These are phyloP conservation scores for Hydnum rufescens DNA, from an alignment of 768 basidiomycete genomes.

Conservation along the genomic window DNA sequence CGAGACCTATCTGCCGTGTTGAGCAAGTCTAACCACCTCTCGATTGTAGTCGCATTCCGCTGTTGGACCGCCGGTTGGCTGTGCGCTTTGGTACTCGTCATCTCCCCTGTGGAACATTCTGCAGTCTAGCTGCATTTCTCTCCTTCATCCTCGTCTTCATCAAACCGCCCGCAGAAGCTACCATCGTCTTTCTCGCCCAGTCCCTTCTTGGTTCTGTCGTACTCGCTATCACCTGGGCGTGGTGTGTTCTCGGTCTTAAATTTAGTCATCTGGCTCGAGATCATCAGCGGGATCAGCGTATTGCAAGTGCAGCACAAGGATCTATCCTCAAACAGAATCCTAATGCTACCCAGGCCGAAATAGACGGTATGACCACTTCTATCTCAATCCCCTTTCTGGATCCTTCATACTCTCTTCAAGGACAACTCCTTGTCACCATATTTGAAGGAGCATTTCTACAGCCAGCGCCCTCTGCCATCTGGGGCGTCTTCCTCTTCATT, in stretches of 20 bases:
- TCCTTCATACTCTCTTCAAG: background rate
- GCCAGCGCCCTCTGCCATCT: conserved; percentile 2
- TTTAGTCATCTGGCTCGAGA: conserved; percentile 1
- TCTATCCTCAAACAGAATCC: conserved; percentile 3
- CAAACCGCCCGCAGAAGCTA: conserved; percentile 6
- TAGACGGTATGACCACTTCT: conserved; percentile 8
- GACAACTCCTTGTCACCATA: background rate
- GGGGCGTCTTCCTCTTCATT: conserved; percentile 4
- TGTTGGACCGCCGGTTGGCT: background rate
- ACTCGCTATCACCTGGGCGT: conserved; percentile 2
- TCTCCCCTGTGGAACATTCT: background rate
- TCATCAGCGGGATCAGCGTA: background rate
- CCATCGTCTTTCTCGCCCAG: conserved; percentile 3
- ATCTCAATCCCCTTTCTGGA: background rate
- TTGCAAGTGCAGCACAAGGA: background rate
- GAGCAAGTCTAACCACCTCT: background rate
- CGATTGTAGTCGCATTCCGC: background rate
- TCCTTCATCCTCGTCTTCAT: conserved; percentile 5
- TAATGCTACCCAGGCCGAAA: conserved; percentile 1
- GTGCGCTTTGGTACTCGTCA: conserved; percentile 4
- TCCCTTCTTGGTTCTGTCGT: background rate
- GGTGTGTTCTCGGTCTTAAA: conserved; percentile 5
- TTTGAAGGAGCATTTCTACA: conserved; percentile 3
- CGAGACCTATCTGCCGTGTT: background rate
- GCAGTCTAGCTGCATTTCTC: conserved; percentile 3